phyloP scores from a whole-genome alignment of 2,329 filamentous ascomycete species.

The Elsinoe batatas region DNA sequence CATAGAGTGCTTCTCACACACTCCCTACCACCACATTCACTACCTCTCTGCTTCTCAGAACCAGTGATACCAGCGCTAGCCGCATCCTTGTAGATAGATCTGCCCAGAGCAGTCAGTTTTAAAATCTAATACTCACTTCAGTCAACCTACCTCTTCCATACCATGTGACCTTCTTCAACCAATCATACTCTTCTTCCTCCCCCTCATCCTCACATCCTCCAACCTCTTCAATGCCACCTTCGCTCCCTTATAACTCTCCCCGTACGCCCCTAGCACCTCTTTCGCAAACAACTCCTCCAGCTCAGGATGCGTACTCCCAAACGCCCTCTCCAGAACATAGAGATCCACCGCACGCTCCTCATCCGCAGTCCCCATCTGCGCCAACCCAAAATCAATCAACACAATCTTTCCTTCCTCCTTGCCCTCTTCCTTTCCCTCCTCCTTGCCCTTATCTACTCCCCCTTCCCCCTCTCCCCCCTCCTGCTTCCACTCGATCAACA shows the following conservation, averaged over 20 bases:
- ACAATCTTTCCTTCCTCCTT: constrained; percentile 71
- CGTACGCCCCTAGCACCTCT: constrained; percentile 66
- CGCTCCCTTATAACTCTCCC: constrained; percentile 63
- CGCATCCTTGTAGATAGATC: constrained; percentile 3
- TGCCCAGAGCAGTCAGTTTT: not conserved
- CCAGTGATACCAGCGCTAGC: not conserved
- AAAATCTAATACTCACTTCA: constrained; percentile 2
- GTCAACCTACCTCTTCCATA: not conserved
- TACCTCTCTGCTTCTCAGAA: not conserved
- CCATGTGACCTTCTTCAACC: constrained; percentile 42
- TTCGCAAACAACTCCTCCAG: constrained; percentile 72
- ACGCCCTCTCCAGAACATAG: constrained; percentile 90
- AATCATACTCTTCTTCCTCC: constrained; percentile 93
- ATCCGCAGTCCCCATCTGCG: constrained; percentile 67
- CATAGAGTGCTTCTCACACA: constrained; percentile 1
- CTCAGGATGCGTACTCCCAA: constrained; percentile 85
- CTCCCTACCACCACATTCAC: not conserved
- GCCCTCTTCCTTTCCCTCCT: too few relatives aligned
- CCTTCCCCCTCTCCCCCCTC: constrained; percentile 20
- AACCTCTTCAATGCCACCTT: constrained; percentile 66
- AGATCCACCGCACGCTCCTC: constrained; percentile 93
- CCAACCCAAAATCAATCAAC: constrained; percentile 89
- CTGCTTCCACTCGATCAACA: constrained; percentile 55
- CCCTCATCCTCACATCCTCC: constrained; percentile 87
- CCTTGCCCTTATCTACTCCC: too few relatives aligned